Percentiles rank a stretch among this genome's conserved stretches.
phyloP scores from a whole-genome alignment of 2,329 filamentous ascomycete species.

The Trichoderma cornu-damae region DNA sequence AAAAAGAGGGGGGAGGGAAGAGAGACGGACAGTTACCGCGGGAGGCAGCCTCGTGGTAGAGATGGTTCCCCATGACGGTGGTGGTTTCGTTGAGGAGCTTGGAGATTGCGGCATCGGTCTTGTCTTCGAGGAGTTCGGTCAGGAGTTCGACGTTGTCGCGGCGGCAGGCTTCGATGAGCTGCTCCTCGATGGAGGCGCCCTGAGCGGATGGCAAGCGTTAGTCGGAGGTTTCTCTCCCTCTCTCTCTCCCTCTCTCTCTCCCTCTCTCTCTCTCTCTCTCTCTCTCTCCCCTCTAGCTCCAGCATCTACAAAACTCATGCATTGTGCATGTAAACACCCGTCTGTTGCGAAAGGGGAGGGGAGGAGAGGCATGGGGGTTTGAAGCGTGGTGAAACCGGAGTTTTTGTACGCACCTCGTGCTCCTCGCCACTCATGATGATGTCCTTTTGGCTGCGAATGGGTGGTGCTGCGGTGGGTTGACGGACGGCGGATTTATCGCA shows the following conservation, averaged over 20 bases:
- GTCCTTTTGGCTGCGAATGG: neutral
- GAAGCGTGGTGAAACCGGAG: neutral
- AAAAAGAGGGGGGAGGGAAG: neutral
- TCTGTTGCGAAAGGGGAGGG: no score
- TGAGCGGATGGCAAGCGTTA: slow-evolving; percentile 32
- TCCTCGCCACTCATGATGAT: slow-evolving; percentile 22
- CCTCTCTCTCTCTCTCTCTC: no score
- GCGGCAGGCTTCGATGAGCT: slow-evolving; percentile 86
- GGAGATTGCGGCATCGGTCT: slow-evolving; percentile 61
- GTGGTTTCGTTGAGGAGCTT: slow-evolving; percentile 78
- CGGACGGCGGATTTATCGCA: neutral
- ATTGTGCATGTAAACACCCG: neutral
- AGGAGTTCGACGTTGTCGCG: slow-evolving; percentile 88
- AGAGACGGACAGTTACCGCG: slow-evolving; percentile 76
- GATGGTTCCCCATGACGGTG: slow-evolving; percentile 80
- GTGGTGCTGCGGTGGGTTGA: neutral
- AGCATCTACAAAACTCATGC: no score
- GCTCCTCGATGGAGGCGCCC: slow-evolving; percentile 81
- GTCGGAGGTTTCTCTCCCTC: neutral
- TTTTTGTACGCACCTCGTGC: slow-evolving; percentile 21
- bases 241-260: no score
- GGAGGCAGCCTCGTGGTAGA: slow-evolving; percentile 82
- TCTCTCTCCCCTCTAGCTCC: no score
- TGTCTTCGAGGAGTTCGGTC: slow-evolving; percentile 61
- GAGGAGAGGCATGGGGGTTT: neutral